A percentile compares a stretch with the other conserved stretches of the same genome.
These are phyloP conservation scores for Boletellus deceptivus DNA, from an alignment of 1,284 basidiomycete species.

Conservation along the genomic window DNA sequence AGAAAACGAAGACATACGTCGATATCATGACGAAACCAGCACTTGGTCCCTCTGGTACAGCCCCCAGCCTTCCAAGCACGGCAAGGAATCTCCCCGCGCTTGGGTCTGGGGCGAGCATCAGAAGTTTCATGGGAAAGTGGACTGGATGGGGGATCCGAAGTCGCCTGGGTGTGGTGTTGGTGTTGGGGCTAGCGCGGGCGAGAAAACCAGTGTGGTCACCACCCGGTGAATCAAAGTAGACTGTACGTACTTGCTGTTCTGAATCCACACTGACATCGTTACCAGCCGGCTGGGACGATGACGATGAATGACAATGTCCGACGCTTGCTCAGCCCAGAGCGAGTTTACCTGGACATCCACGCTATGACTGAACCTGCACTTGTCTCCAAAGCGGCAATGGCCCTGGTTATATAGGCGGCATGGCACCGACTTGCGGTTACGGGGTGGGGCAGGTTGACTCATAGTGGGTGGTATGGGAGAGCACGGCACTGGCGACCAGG, in stretches of 20 bases:
- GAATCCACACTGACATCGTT: neutral
- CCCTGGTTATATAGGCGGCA: conserved; percentile 25
- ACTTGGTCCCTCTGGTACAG: conserved; percentile 30
- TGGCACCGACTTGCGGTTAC: conserved; percentile 4
- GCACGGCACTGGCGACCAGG: neutral
- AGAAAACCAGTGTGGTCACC: neutral
- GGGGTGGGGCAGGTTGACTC: conserved; percentile 1
- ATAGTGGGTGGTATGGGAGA: conserved; percentile 8
- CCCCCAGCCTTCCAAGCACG: conserved; percentile 31
- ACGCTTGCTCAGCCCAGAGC: neutral
- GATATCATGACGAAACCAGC: conserved; percentile 24
- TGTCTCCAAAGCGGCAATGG: conserved; percentile 23
- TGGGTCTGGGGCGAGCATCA: conserved; percentile 20
- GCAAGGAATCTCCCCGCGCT: conserved; percentile 23
- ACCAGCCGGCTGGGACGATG: neutral
- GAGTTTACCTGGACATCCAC: conserved; percentile 7
- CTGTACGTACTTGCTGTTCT: neutral
- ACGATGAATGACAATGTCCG: neutral
- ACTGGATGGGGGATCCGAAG: neutral
- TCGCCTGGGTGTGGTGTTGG: neutral
- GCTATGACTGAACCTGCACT: conserved; percentile 25
- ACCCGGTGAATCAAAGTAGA: neutral
- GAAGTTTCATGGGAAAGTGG: conserved; percentile 4
- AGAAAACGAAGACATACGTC: conserved; percentile 20
- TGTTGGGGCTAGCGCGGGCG: neutral